Evolutionary conservation across 2,329 filamentous ascomycete species (phyloP), one percentile per base, ranked within the genome.

Genomic region (Cylindrodendrum hubeiense): DNA sequence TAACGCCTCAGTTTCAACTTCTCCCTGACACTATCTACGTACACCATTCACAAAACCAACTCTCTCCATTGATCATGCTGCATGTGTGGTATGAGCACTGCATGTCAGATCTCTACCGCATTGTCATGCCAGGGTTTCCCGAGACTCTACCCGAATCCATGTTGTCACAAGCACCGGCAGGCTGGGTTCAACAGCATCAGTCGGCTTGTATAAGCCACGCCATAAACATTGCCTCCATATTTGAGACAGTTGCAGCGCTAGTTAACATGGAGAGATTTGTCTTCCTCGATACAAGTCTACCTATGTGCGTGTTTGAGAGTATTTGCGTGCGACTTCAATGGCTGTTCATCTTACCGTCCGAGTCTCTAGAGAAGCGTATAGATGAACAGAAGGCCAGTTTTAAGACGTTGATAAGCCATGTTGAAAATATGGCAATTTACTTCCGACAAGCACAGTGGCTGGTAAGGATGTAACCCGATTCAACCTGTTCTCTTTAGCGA

Each of bases 21-120:
- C 57, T 60, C 12, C 57, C 57, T 17, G 46, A 60, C 8, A 60
- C 57, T 9, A 53, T 60, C 30, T 53, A 34, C 39, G 24, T 52
- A 1, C 57, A 37, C 6, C 57, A 60, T 37, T 52, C 57, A 9
- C 49, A 60, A 17, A 39, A 60, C 19, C 47, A 60, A 10, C 49
- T 60, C 26, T 53, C 57, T 4, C 57, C 57, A 7, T 7, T 60
- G 2, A 60, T 60, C 10, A 60, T 60, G 57, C 24, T 60, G 15
- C 57, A 60, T 22, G 49, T 60, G 21, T 60, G 57, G 57, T 52
- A 53, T 37, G 57, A 60, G 12, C 57, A 60, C 19, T 60, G 57
- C 47, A 60, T 60, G 57, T 52, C 57, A 17, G 57, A 60, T 13
- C 39, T 60, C 21, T 60, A 60, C 21, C 47, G 57, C 5, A 46